Percentiles rank a stretch among this genome's conserved stretches.
phyloP scores from a whole-genome alignment of 257 asterid species.

The Solanum pinnatisectum region DNA sequence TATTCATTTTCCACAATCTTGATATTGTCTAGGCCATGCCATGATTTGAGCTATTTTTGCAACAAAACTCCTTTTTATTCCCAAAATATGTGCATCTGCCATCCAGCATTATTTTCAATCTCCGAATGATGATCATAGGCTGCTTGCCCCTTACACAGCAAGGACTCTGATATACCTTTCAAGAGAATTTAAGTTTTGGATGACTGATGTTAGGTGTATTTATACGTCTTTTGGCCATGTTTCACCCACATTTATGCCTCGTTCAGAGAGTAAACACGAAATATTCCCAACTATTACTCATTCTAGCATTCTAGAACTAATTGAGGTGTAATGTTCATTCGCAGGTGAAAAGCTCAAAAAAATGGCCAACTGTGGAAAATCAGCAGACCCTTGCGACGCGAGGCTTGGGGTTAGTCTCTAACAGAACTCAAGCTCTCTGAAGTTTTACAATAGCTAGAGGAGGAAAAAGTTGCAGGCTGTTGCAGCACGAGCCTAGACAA shows the following conservation, averaged over 20 bases:
- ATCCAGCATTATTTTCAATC: not conserved
- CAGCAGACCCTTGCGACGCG: not conserved
- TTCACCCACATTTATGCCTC: not conserved
- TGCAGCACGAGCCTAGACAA: not conserved
- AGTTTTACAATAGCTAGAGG: not conserved
- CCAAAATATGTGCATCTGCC: not conserved
- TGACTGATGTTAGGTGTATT: not conserved
- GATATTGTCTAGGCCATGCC: not conserved
- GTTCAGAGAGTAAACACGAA: not conserved
- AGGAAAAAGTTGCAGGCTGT: not conserved
- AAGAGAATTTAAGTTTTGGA: not conserved
- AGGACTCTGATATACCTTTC: not conserved
- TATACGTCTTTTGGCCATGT: not conserved
- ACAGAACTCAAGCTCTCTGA: not conserved
- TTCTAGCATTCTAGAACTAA: not conserved
- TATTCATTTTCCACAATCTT: not conserved
- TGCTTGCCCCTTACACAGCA: not conserved
- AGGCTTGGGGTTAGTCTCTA: not conserved
- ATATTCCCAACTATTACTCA: not conserved
- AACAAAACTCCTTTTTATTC: not conserved
- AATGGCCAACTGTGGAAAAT: not conserved
- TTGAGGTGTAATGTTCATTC: not conserved
- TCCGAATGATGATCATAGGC: not conserved
- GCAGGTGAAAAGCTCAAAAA: not conserved
- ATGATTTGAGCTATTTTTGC: not conserved